Evolutionary conservation across 2,329 filamentous ascomycete genomes (phyloP), one percentile per base, ranked within the genome.

Genomic region (Phialophora tarda): DNA sequence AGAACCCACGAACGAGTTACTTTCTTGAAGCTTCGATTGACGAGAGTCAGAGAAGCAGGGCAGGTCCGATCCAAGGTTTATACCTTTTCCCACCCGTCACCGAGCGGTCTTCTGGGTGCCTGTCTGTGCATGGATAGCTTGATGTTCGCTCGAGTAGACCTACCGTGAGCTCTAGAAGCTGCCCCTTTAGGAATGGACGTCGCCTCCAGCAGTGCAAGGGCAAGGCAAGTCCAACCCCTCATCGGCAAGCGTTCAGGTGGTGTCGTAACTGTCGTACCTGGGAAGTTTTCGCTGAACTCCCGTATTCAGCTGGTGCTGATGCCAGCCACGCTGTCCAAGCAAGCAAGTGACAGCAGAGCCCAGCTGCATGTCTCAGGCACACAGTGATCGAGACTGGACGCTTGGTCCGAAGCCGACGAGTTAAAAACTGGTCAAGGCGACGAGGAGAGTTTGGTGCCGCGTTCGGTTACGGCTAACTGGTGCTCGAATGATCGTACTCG

Each of bases 291-390:
- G 47, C 50, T 61, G 59, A 4, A 41, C 21, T 53, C 48, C 48
- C 17, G 32, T 34, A 11, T 26, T 30, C 48, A 61, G 59, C 59
- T 61, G 21, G n/a, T 41, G 32, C 24, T 30, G 41, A 24, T 63
- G 60, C 60, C 30, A 57, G 60, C 53, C 59, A 54, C 30, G 14
- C 24, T 26, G 21, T 6, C 28, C 48, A 21, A 62, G 48, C 32
- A 26, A 62, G 32, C 23, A 32, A 21, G 14, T 28, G 26, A 38
- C 23, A 17, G 34, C 30, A 56, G 51, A 24, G 14, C 23, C 17
- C 38, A 17, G 51, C 32, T 58, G 53, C 53, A 63, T 63, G 62
- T 63, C 62, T 63, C 62, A 63, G 62, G 62, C 41, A 63, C 62
- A 54, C 24, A 54, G 28, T 51, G 48, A 11, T 41, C 34, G 34